Percentiles rank a stretch among this genome's conserved stretches.
Evolutionary conservation across 768 basidiomycete species (phyloP).

Genomic region (Cubamyces lactineus): DNA sequence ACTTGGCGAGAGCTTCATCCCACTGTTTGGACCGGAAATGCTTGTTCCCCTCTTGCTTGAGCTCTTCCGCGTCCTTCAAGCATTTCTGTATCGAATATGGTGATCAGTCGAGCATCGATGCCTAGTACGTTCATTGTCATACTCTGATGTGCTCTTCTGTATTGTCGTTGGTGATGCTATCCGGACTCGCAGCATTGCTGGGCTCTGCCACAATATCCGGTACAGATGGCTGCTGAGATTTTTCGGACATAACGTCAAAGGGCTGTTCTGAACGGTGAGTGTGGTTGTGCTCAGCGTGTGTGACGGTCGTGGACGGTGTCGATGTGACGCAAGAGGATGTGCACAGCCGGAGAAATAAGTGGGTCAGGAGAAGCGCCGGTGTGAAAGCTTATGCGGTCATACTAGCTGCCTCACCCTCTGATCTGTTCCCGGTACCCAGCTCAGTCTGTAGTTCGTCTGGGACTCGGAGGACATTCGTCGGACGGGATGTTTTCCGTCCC

Average conservation of each 20-base stretch:
- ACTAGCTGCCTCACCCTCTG: background rate
- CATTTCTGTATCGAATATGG: conserved; percentile 38
- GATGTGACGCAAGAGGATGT: background rate
- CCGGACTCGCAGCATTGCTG: too few relatives aligned
- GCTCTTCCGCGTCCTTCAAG: conserved; percentile 55
- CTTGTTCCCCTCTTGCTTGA: conserved; percentile 79
- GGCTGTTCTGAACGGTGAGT: too few relatives aligned
- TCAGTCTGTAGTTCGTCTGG: too few relatives aligned
- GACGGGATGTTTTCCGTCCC: too few relatives aligned
- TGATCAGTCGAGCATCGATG: background rate
- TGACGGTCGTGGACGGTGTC: background rate
- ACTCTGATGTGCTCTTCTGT: conserved; percentile 1
- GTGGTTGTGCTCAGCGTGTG: background rate
- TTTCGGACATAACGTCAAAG: too few relatives aligned
- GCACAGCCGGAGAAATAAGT: background rate
- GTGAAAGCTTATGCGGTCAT: background rate
- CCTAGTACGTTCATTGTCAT: background rate
- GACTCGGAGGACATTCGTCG: too few relatives aligned
- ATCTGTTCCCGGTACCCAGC: too few relatives aligned
- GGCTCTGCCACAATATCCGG: too few relatives aligned
- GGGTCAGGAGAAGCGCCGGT: background rate
- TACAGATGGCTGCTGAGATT: too few relatives aligned
- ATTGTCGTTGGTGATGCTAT: too few relatives aligned
- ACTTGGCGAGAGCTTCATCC: conserved; percentile 71
- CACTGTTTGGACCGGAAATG: conserved; percentile 67